phyloP scores from a whole-genome alignment of 2,329 filamentous ascomycete genomes.

The Coniochaeta hoffmannii region DNA sequence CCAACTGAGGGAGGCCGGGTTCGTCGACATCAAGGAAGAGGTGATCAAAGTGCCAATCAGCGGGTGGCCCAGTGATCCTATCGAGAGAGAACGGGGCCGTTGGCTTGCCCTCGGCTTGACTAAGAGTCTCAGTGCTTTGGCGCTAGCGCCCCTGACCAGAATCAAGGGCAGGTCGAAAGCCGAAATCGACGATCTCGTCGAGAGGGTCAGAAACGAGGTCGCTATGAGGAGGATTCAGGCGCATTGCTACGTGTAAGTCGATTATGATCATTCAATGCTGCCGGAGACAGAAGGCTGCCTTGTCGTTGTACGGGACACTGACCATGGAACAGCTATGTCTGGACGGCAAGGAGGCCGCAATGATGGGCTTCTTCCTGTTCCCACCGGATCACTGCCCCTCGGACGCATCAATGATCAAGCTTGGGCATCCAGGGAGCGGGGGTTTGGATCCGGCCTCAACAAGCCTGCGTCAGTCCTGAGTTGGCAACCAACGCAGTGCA shows the following conservation, averaged over 20 bases:
- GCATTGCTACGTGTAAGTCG: slow-evolving; percentile 70
- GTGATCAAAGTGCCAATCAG: slow-evolving; percentile 65
- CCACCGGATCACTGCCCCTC: background rate
- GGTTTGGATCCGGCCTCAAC: background rate
- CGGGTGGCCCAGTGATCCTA: slow-evolving; percentile 59
- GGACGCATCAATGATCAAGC: background rate
- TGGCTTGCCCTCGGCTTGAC: slow-evolving; percentile 80
- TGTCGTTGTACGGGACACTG: background rate
- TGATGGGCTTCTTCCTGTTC: background rate
- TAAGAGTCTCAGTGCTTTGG: slow-evolving; percentile 65
- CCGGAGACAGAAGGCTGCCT: background rate
- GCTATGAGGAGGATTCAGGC: slow-evolving; percentile 60
- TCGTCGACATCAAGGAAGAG: slow-evolving; percentile 69
- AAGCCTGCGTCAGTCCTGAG: background rate
- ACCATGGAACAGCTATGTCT: slow-evolving; percentile 16
- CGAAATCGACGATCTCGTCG: slow-evolving; percentile 56
- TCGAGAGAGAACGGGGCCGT: slow-evolving; percentile 61
- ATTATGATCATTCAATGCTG: background rate
- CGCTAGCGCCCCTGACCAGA: slow-evolving; percentile 64
- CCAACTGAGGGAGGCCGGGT: slow-evolving; percentile 63
- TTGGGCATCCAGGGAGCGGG: background rate
- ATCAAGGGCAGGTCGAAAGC: slow-evolving; percentile 51
- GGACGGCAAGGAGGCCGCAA: slow-evolving; percentile 17
- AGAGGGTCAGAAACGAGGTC: slow-evolving; percentile 60
- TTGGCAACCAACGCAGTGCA: background rate